A percentile compares a stretch with the other conserved stretches of the same genome.
Conservation (phyloP, 257 asterid species). For the Primulina huaijiensis region DNA sequence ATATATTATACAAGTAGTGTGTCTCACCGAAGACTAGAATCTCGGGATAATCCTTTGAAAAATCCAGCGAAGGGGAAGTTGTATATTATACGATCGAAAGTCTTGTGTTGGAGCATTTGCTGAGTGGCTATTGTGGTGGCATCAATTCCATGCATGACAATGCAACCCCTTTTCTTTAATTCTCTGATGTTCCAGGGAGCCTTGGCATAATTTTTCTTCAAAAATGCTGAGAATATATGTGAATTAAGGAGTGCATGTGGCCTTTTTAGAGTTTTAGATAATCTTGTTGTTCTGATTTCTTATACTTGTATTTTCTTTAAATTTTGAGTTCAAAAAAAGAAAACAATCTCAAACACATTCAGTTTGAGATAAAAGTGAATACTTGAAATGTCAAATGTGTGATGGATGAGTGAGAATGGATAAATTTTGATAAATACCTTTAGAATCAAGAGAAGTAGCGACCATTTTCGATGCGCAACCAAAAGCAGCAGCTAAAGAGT, state of each 20-base stretch:
- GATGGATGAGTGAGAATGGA: too few species aligned
- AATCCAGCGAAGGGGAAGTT: constrained; percentile 14
- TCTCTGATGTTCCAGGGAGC: not conserved
- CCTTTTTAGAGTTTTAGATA: too few species aligned
- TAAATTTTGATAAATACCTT: constrained; percentile 13
- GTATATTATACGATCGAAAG: not conserved
- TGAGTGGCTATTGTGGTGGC: not conserved
- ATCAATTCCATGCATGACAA: not conserved
- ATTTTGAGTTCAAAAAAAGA: too few species aligned
- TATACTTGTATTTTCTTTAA: too few species aligned
- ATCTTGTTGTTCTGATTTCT: too few species aligned
- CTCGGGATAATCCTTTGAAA: not conserved
- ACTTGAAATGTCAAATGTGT: too few species aligned
- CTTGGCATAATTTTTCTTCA: not conserved
- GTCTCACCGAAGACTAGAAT: not conserved
- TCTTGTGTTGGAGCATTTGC: not conserved
- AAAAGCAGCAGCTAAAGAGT: constrained; percentile 29
- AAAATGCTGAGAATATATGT: not conserved
- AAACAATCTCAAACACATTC: too few species aligned
- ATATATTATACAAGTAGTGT: too few species aligned
- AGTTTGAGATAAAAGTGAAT: too few species aligned
- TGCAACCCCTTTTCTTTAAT: not conserved
- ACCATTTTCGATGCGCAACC: constrained; percentile 35
- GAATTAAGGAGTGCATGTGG: too few species aligned
- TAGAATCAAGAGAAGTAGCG: constrained; percentile 35